Evolutionary conservation across 257 asterid species (phyloP).

Genomic region (Solanum corneliomulleri): DNA sequence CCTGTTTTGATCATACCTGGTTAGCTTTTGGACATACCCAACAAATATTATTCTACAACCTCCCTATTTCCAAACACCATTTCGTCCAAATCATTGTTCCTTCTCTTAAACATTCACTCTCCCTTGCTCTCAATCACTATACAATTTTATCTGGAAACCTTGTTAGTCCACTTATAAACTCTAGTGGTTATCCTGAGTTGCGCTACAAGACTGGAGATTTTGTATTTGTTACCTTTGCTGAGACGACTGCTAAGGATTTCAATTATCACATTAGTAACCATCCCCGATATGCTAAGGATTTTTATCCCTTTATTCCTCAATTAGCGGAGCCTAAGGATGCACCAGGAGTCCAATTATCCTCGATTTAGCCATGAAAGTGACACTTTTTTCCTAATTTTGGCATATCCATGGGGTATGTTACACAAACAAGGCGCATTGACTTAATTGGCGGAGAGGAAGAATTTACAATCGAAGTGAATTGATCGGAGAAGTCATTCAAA

Average conservation of each 20-base stretch:
- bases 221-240: not conserved
- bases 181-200: no score
- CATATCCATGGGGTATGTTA: not conserved
- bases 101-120: not conserved
- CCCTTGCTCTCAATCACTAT: no score
- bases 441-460: no score
- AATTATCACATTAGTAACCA: not conserved
- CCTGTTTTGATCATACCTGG: slow-evolving; percentile 7
- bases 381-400: not conserved
- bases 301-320: not conserved
- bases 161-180: no score
- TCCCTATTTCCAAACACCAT: not conserved
- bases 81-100: not conserved
- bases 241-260: not conserved
- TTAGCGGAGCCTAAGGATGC: no score
- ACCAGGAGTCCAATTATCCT: no score
- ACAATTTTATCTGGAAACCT: no score
- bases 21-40: not conserved
- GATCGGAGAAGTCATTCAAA: no score
- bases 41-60: not conserved
- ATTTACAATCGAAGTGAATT: no score
- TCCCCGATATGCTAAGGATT: not conserved
- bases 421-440: no score
- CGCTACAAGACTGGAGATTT: not conserved
- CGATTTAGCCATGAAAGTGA: no score